These are phyloP conservation scores for Backusella psychrophila DNA, from an alignment of 192 early-diverging fungal genomes.

Conservation along the genomic window DNA sequence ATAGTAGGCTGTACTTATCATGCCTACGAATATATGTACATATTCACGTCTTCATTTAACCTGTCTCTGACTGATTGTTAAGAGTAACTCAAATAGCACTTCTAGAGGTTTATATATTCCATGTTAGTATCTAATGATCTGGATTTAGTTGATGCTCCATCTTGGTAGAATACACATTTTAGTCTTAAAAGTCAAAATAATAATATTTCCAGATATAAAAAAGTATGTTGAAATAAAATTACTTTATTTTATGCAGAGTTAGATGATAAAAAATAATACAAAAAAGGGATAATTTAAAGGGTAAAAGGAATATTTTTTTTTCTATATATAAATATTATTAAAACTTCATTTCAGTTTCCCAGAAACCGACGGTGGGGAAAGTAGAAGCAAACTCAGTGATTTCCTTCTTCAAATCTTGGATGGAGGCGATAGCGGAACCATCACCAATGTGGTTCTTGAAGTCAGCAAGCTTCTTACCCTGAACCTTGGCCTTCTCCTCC, in stretches of 20 bases:
- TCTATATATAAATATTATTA: constrained; percentile 4
- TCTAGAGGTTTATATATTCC: not conserved
- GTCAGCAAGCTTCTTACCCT: constrained; percentile 76
- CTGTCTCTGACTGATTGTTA: no score
- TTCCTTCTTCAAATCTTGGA: constrained; percentile 72
- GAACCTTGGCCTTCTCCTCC: constrained; percentile 62
- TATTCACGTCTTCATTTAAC: no score
- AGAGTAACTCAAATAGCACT: not conserved
- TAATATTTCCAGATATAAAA: not conserved
- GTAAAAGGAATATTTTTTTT: not conserved
- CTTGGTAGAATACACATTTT: not conserved
- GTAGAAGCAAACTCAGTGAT: constrained; percentile 79
- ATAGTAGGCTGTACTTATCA: no score
- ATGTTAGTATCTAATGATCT: not conserved
- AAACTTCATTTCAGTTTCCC: constrained; percentile 65
- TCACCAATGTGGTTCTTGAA: constrained; percentile 87
- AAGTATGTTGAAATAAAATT: not conserved
- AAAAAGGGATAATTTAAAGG: not conserved
- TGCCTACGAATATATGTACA: no score
- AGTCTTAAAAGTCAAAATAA: not conserved
- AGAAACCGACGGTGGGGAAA: constrained; percentile 91
- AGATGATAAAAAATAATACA: not conserved
- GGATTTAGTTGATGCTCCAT: not conserved
- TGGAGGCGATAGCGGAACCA: constrained; percentile 52
- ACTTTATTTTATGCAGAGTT: not conserved